Evolutionary conservation across 129 eudicot genomes (phyloP).

Genomic region (Flaveria trinervia): DNA sequence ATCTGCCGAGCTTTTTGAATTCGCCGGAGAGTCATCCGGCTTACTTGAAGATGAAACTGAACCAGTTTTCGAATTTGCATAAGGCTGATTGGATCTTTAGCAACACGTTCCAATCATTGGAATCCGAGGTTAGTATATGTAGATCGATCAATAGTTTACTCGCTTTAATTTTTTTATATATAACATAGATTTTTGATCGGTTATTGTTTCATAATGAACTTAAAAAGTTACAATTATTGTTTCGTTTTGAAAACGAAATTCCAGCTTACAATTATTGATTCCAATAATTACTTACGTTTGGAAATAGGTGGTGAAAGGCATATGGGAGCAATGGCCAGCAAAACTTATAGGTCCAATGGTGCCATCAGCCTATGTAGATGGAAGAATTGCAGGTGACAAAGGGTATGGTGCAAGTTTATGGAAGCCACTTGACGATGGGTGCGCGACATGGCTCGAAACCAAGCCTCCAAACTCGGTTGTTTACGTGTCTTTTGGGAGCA

Average conservation of each 20-base stretch:
- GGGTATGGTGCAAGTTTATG: conserved; percentile 63
- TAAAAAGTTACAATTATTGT: neutral
- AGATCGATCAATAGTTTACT: neutral
- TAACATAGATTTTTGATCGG: too few species aligned
- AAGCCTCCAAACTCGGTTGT: conserved; percentile 54
- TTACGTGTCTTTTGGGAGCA: conserved; percentile 69
- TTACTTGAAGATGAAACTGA: conserved; percentile 57
- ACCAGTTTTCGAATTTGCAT: conserved; percentile 58
- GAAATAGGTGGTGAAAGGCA: conserved; percentile 39
- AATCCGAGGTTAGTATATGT: conserved; percentile 38
- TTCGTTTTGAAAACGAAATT: neutral
- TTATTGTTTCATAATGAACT: neutral
- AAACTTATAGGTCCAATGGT: conserved; percentile 65
- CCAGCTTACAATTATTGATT: too few species aligned
- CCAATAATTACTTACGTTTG: neutral
- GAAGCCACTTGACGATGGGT: conserved; percentile 47
- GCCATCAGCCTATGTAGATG: conserved; percentile 66
- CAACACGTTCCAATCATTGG: conserved; percentile 67
- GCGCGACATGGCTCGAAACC: conserved; percentile 56
- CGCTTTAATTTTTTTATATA: too few species aligned
- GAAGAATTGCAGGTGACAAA: conserved; percentile 57
- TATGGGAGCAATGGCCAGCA: conserved; percentile 44
- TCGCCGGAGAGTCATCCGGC: conserved; percentile 72
- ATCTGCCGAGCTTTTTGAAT: conserved; percentile 63
- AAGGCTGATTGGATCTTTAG: conserved; percentile 71